Conservation (phyloP, 2,329 filamentous ascomycete genomes). For the Exophiala xenobiotica region DNA sequence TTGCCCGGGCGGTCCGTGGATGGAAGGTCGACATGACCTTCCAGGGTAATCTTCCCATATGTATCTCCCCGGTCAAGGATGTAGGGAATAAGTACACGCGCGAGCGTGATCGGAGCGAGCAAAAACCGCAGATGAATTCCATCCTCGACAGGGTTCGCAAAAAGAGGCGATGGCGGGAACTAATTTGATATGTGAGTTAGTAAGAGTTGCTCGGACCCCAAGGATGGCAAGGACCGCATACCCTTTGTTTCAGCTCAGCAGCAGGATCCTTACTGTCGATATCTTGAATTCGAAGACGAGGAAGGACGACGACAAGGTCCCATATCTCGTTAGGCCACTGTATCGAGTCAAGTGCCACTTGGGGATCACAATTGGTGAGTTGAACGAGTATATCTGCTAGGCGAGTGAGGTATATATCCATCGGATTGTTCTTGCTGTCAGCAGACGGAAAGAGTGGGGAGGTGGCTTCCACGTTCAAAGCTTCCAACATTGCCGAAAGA, state of each 20-base stretch:
- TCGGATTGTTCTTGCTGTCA: conserved; percentile 60
- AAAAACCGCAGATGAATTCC: conserved; percentile 76
- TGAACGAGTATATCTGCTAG: conserved; percentile 67
- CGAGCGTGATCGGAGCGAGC: conserved; percentile 69
- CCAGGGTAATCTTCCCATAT: conserved; percentile 64
- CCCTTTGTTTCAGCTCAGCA: conserved; percentile 42
- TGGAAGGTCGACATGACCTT: conserved; percentile 61
- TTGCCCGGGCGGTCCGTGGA: conserved; percentile 58
- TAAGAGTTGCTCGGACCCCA: neutral
- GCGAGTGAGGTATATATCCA: conserved; percentile 77
- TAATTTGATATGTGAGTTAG: conserved; percentile 1
- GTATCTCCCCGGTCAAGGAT: conserved; percentile 61
- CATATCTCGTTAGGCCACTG: conserved; percentile 84
- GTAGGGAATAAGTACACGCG: conserved; percentile 65
- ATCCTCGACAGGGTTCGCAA: conserved; percentile 66
- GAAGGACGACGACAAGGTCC: conserved; percentile 74
- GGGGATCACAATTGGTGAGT: conserved; percentile 67
- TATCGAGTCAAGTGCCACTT: conserved; percentile 71
- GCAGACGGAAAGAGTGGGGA: conserved; percentile 24
- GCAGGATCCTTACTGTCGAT: conserved; percentile 64
- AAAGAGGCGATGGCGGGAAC: conserved; percentile 72
- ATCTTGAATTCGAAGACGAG: conserved; percentile 75
- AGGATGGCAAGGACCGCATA: neutral
- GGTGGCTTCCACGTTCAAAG: conserved; percentile 25
- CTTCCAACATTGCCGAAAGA: conserved; percentile 30